Conservation (phyloP, 768 basidiomycete genomes). For the Exsudoporus frostii region DNA sequence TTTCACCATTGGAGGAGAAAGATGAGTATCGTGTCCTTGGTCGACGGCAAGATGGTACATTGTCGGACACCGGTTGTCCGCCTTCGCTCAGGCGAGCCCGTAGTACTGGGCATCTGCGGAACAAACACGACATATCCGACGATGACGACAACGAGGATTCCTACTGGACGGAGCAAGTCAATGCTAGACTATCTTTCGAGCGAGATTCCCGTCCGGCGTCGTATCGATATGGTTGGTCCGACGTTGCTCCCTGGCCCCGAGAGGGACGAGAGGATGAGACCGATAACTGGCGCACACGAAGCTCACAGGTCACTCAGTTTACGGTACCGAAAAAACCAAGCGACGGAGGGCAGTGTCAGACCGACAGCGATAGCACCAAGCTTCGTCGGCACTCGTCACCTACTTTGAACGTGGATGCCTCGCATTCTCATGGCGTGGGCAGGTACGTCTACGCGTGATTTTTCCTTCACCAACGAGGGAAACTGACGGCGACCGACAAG, state of each 20-base stretch:
- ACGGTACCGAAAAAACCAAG: background rate
- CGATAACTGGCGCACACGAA: constrained; percentile 13
- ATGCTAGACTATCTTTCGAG: background rate
- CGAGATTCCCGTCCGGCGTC: background rate
- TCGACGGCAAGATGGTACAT: background rate
- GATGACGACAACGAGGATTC: constrained; percentile 4
- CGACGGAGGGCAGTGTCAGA: background rate
- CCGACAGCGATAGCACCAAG: background rate
- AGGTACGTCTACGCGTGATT: background rate
- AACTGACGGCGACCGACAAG: background rate
- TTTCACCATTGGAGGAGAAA: background rate
- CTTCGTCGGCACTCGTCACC: constrained; percentile 7
- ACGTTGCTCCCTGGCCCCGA: background rate
- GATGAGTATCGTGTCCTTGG: background rate
- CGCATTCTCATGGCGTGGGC: background rate
- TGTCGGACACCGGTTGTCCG: background rate
- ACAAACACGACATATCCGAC: background rate
- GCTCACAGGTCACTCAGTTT: background rate
- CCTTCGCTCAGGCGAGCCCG: background rate
- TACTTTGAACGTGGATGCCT: background rate
- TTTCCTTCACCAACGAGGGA: background rate
- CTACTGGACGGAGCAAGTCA: constrained; percentile 11
- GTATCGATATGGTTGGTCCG: background rate
- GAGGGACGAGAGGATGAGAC: constrained; percentile 4
- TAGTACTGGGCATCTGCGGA: background rate